These are phyloP conservation scores for Tephrocybe sp. DNA, from an alignment of 768 basidiomycete genomes.

Conservation along the genomic window DNA sequence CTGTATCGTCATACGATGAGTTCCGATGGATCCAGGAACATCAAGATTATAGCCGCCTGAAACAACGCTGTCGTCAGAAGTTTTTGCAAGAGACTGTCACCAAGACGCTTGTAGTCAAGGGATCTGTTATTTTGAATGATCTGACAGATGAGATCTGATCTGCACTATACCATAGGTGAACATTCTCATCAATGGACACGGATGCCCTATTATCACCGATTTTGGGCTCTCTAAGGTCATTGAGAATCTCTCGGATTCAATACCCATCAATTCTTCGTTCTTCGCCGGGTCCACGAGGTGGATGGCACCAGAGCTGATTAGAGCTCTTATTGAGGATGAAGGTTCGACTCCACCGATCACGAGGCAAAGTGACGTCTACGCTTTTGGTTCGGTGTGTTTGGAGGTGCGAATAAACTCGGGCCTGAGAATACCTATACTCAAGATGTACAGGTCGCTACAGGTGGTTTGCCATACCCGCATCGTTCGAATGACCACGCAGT, in stretches of 20 bases:
- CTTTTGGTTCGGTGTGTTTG: slow-evolving; percentile 57
- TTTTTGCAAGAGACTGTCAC: slow-evolving; percentile 51
- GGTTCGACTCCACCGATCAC: slow-evolving; percentile 41
- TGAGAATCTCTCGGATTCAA: slow-evolving; percentile 45
- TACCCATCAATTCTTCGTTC: slow-evolving; percentile 37
- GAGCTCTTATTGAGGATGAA: slow-evolving; percentile 48
- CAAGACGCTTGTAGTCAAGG: slow-evolving; percentile 53
- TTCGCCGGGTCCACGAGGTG: slow-evolving; percentile 49
- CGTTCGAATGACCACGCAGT: slow-evolving; percentile 56
- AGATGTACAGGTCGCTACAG: slow-evolving; percentile 43
- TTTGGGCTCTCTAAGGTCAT: slow-evolving; percentile 60
- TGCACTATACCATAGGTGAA: slow-evolving; percentile 39
- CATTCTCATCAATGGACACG: slow-evolving; percentile 52
- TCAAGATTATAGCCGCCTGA: slow-evolving; percentile 52
- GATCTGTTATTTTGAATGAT: slow-evolving; percentile 46
- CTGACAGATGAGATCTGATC: slow-evolving; percentile 49
- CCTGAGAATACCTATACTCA: neutral
- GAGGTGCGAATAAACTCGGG: slow-evolving; percentile 49
- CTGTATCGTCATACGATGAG: slow-evolving; percentile 55
- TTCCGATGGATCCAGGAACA: slow-evolving; percentile 55
- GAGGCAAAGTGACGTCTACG: slow-evolving; percentile 55
- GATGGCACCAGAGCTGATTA: slow-evolving; percentile 60
- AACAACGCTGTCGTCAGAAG: slow-evolving; percentile 57
- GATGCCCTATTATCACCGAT: slow-evolving; percentile 55
- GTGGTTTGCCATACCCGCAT: slow-evolving; percentile 48